These are phyloP conservation scores for Vickermania ingenoplastis DNA, from an alignment of 208 protist genomes.

Conservation along the genomic window DNA sequence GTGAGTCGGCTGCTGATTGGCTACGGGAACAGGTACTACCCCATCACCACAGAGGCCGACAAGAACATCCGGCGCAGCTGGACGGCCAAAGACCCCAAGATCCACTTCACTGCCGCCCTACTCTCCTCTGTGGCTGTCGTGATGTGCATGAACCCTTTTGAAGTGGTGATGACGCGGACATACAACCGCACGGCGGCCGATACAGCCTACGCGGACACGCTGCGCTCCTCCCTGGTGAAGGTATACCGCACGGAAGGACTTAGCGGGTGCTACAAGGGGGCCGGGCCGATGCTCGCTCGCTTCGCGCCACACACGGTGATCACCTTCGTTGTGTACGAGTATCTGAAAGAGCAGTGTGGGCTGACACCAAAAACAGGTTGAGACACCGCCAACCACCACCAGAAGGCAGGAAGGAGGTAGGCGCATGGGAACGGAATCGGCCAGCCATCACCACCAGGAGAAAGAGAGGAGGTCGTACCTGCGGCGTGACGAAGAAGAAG, in stretches of 20 bases:
- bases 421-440: too few relatives aligned
- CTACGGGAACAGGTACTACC: neutral
- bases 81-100: slow-evolving; percentile 21
- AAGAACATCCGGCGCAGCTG: slow-evolving; percentile 21
- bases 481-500: too few relatives aligned
- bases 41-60: neutral
- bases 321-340: slow-evolving; percentile 54
- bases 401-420: too few relatives aligned
- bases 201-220: neutral
- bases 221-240: slow-evolving; percentile 8
- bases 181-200: slow-evolving; percentile 27
- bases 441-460: too few relatives aligned
- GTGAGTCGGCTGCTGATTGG: neutral
- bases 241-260: slow-evolving; percentile 55
- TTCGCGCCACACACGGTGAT: slow-evolving; percentile 50
- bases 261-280: slow-evolving; percentile 63
- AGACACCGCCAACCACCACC: too few relatives aligned
- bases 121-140: slow-evolving; percentile 20
- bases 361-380: too few relatives aligned
- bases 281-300: slow-evolving; percentile 34
- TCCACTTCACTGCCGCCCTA: slow-evolving; percentile 34
- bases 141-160: slow-evolving; percentile 39
- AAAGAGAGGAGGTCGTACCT: too few relatives aligned
- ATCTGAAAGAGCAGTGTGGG: slow-evolving; percentile 35
- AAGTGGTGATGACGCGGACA: slow-evolving; percentile 57